Conservation (phyloP, 2,329 filamentous ascomycete genomes). For the Aspergillus sp. region DNA sequence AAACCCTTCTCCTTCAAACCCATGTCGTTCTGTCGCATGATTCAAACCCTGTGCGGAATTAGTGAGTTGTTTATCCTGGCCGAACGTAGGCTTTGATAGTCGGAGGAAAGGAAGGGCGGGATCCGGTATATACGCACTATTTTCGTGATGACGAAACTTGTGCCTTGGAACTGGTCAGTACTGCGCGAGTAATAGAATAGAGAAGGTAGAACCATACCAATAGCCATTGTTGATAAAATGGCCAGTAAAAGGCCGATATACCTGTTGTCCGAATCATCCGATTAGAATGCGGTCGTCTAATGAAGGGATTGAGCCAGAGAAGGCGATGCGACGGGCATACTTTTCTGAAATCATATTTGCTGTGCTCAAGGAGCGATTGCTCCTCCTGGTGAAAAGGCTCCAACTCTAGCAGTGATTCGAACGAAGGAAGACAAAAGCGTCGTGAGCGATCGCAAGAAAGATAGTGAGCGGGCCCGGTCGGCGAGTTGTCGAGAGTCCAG, state of each 20-base stretch:
- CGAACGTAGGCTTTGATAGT: slow-evolving; percentile 7
- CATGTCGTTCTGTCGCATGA: slow-evolving; percentile 85
- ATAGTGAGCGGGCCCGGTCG: slow-evolving; percentile 5
- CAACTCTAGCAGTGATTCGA: slow-evolving; percentile 28
- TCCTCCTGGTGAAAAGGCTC: slow-evolving; percentile 33
- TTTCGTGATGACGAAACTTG: slow-evolving; percentile 98
- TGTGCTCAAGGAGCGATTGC: slow-evolving; percentile 36
- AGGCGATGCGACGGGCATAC: slow-evolving; percentile 26
- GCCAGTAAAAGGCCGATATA: slow-evolving; percentile 49
- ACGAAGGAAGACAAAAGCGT: slow-evolving; percentile 6
- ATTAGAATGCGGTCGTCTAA: slow-evolving; percentile 21
- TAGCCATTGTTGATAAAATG: slow-evolving; percentile 49
- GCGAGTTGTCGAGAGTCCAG: slow-evolving; percentile 19
- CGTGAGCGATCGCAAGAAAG: slow-evolving; percentile 3
- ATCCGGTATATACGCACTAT: slow-evolving; percentile 62
- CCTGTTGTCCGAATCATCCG: slow-evolving; percentile 26
- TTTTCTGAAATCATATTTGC: slow-evolving; percentile 45
- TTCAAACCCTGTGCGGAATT: slow-evolving; percentile 68
- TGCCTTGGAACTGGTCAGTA: slow-evolving; percentile 57
- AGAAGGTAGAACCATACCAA: slow-evolving; percentile 33
- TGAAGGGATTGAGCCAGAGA: not conserved
- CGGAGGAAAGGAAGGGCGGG: slow-evolving; percentile 4
- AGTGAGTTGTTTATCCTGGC: slow-evolving; percentile 20
- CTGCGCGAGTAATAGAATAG: not conserved
- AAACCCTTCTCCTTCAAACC: slow-evolving; percentile 95